Base-by-base conservation (phyloP, 163 green algal genomes). In the Smithsoniella earleae region DNA sequence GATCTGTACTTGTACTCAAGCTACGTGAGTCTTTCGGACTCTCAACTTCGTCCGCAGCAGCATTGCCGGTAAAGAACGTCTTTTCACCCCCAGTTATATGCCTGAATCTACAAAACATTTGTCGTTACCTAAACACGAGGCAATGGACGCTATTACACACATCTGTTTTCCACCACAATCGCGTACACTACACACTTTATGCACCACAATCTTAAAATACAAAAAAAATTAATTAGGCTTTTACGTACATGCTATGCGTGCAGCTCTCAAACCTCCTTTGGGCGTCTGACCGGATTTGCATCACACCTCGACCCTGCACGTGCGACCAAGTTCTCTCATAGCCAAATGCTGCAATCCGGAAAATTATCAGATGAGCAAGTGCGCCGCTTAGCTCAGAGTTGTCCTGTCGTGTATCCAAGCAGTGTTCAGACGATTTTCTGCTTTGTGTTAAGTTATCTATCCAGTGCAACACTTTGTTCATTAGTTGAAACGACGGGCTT, bases 1-100 rank as follows among this genome's bases (percentile, higher is more conserved):
- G 58, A 33, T 36, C 58, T 69, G 58, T 69, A 3, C 25, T 69
- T 18, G 43, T 69, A 13, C 58, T 25, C 10, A 69, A 45, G 16
- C 58, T 69, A 31, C 31, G 58, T 30, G 3, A 30, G 8, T n/a
- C 31, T 25, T 69, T 69, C 20, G 58, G 58, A 5, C 10, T 49
- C 10, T 10, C 40, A 49, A 13, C n/a, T n/a, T n/a, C n/a, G n/a
- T n/a, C 10, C 10, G 40, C 40, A 49, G 40, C 10, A 13, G 40
- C 40, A 22, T 10, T 49, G 40, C 40, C 40, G 40, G n/a, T n/a
- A n/a, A 10, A 49, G 40, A 49, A 49, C 40, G 13, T 49, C 10
- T 49, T 10, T 13, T 10, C 40, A 13, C 40, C n/a, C n/a, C n/a
- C n/a, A n/a, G n/a, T 49, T 10, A 49, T 49, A 13, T 49, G 40